Evolutionary conservation across 371 early-diverging fungal genomes (phyloP), one percentile per base, ranked within the genome.

Genomic region (Fennellomyces sp.): DNA sequence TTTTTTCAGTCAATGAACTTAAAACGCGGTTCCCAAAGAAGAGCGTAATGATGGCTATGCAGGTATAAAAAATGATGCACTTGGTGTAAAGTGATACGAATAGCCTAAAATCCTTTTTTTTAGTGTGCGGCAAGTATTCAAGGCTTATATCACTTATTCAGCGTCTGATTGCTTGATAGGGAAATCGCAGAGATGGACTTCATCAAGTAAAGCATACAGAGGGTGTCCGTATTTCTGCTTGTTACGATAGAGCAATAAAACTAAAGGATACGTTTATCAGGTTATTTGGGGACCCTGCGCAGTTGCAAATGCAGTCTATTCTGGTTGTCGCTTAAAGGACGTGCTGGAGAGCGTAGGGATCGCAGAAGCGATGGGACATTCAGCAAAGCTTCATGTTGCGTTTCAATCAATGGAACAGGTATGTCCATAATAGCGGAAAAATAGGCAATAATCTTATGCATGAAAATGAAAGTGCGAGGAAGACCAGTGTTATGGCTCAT

Each of bases 111-210:
- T 3, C 23, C 28, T 30, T 29, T 51, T 25, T 41, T 29, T 30
- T 8, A 42, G 39, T 28, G 11, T 45, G 25, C 49, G 23, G 26
- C 23, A 52, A 54, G 27, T 45, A 33, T 28, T 31, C 42, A 6
- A 21, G 8, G 23, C 23, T 3, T 6, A 54, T 3, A 4, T 21
- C 4, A 41, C 29, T 48, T 28, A 56, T 47, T 26, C 35, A 52
- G n/a, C 26, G 30, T 38, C 13, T 36, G 41, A 12, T 52, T 5
- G 5, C 5, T 29, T 21, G 17, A 26, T 66, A 78, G 19, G 95
- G 95, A 25, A 94, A 94, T 61, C 83, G 95, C 38, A 82, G 95
- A 30, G 88, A 91, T 64, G 93, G 92, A 0, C 85, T 93, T 65
- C 84, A 91, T 61, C 83, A 81, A 36, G 86, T 88, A 58, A 90